A percentile compares a stretch with the other conserved stretches of the same genome.
Evolutionary conservation across 257 asterid genomes (phyloP).

Genomic region (Striga asiatica): DNA sequence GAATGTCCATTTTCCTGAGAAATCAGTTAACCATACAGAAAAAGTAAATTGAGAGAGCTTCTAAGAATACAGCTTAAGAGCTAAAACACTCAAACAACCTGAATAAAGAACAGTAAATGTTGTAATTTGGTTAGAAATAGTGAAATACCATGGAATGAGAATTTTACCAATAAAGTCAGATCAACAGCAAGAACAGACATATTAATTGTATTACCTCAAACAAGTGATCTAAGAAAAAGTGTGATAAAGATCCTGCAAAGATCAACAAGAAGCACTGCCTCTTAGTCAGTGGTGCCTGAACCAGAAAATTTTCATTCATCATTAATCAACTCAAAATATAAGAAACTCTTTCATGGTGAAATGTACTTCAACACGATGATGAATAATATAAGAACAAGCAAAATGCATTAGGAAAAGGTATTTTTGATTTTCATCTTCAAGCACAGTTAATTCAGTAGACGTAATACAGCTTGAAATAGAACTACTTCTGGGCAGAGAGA

Average conservation of each 20-base stretch:
- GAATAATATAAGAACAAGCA: no score
- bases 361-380: not conserved
- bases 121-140: no score
- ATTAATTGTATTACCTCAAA: constrained; percentile 53
- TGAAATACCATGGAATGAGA: no score
- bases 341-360: not conserved
- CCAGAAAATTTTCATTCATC: constrained; percentile 10
- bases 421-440: not conserved
- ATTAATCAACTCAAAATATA: constrained; percentile 3
- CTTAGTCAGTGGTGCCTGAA: constrained; percentile 55
- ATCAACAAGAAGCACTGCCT: constrained; percentile 64
- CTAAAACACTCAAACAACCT: not conserved
- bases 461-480: not conserved
- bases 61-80: not conserved
- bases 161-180: no score
- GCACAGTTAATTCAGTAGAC: not conserved
- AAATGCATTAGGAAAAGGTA: no score
- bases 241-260: constrained; percentile 87
- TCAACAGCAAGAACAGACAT: not conserved
- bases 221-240: constrained; percentile 80
- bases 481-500: no score
- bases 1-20: constrained; percentile 84
- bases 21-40: constrained; percentile 3
- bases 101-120: not conserved
- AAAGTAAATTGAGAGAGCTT: not conserved